A percentile compares a stretch with the other conserved stretches of the same genome.
Evolutionary conservation across 306 rosid species (phyloP).

Genomic region (Fragaria ananassa): DNA sequence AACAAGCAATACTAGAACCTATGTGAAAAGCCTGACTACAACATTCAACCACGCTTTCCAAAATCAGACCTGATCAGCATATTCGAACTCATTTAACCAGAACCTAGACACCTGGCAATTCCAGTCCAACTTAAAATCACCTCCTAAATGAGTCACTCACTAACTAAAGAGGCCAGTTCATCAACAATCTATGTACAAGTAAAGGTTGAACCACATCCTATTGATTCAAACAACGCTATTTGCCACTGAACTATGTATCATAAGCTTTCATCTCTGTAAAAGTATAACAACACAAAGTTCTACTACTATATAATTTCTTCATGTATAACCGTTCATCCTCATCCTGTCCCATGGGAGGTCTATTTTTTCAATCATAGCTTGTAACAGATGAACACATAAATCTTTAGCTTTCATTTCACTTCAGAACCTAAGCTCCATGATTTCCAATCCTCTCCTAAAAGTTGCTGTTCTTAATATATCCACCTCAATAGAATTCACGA

Average conservation of each 20-base stretch:
- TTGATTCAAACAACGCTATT: background rate
- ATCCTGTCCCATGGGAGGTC: background rate
- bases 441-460: background rate
- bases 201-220: background rate
- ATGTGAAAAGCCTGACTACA: background rate
- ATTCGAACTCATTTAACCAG: background rate
- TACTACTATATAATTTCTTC: too few relatives aligned
- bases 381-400: background rate
- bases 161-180: background rate
- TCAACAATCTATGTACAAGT: background rate
- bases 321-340: background rate
- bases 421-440: background rate
- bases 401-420: background rate
- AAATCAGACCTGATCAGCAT: background rate
- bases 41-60: background rate
- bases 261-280: background rate
- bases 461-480: background rate
- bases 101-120: background rate
- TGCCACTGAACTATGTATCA: background rate
- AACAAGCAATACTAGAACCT: background rate
- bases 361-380: too few relatives aligned
- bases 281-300: background rate
- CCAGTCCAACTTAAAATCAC: background rate
- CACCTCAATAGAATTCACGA: background rate
- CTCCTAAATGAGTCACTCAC: background rate